These are phyloP conservation scores for Hemileccinum rubropunctum DNA, from an alignment of 768 basidiomycete species.

Conservation along the genomic window DNA sequence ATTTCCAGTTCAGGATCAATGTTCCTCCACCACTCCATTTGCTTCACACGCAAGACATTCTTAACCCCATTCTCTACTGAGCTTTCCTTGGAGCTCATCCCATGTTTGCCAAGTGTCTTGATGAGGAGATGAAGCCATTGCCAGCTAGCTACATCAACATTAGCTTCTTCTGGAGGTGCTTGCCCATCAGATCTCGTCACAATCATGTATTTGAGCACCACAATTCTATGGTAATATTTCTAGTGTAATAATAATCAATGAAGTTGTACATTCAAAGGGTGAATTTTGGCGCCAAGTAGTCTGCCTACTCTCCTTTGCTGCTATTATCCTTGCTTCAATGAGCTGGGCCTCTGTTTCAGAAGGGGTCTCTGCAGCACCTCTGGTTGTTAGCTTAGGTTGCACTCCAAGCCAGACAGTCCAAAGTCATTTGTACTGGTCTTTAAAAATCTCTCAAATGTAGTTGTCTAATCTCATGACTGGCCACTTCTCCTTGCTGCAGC, in stretches of 20 bases:
- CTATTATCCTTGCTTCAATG: neutral
- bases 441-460: neutral
- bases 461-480: neutral
- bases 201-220: neutral
- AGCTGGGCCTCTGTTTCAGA: neutral
- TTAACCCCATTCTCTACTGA: constrained; percentile 2
- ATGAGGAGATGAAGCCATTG: constrained; percentile 5
- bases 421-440: constrained; percentile 2
- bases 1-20: constrained; percentile 6
- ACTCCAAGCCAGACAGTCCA: neutral
- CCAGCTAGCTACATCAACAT: constrained; percentile 1
- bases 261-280: neutral
- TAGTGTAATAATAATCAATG: neutral
- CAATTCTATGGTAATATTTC: neutral
- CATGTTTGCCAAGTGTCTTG: constrained; percentile 1
- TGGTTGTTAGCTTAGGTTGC: neutral
- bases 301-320: constrained; percentile 1
- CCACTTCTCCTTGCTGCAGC: neutral
- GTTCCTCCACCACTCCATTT: constrained; percentile 2
- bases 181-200: neutral
- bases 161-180: too few relatives aligned
- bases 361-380: neutral
- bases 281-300: neutral
- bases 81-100: constrained; percentile 14
- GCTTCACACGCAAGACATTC: constrained; percentile 5